These are phyloP conservation scores for Lanmaoa rubissima DNA, from an alignment of 768 basidiomycete species.

Conservation along the genomic window DNA sequence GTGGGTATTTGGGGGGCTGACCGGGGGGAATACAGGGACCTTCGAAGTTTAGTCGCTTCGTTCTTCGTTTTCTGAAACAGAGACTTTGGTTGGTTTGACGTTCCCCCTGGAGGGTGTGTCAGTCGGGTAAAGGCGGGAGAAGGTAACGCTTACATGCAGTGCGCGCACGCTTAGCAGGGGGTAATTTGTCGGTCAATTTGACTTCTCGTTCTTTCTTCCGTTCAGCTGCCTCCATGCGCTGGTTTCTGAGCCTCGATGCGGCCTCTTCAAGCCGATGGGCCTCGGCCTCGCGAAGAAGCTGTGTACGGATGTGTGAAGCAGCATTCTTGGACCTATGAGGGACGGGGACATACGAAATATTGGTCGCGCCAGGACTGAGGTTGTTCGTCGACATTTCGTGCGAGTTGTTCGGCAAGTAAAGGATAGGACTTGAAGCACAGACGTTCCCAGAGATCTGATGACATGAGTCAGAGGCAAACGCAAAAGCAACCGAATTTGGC, in stretches of 20 bases:
- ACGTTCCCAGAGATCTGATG: constrained; percentile 62
- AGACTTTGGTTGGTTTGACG: constrained; percentile 52
- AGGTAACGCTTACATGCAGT: constrained; percentile 47
- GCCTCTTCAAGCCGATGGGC: constrained; percentile 62
- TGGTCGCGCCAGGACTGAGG: constrained; percentile 67
- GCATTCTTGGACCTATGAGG: not conserved
- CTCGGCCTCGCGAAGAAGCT: constrained; percentile 61
- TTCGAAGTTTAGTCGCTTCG: constrained; percentile 67
- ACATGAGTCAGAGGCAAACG: constrained; percentile 4
- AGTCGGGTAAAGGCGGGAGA: constrained; percentile 7
- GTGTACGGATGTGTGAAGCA: constrained; percentile 12
- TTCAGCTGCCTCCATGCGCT: constrained; percentile 68
- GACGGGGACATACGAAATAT: constrained; percentile 53
- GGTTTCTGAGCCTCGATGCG: constrained; percentile 58
- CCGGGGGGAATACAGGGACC: constrained; percentile 53
- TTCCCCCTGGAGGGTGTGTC: constrained; percentile 35
- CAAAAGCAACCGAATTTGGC: not conserved
- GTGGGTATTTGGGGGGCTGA: constrained; percentile 51
- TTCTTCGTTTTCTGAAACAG: constrained; percentile 75
- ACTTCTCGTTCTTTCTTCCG: constrained; percentile 77
- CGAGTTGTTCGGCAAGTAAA: constrained; percentile 48
- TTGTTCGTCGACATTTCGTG: constrained; percentile 38
- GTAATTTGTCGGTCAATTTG: constrained; percentile 68
- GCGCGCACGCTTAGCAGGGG: constrained; percentile 62
- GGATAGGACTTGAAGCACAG: constrained; percentile 63